Conservation (phyloP, 176 grass and related monocot species). For the Zea luxurians region DNA sequence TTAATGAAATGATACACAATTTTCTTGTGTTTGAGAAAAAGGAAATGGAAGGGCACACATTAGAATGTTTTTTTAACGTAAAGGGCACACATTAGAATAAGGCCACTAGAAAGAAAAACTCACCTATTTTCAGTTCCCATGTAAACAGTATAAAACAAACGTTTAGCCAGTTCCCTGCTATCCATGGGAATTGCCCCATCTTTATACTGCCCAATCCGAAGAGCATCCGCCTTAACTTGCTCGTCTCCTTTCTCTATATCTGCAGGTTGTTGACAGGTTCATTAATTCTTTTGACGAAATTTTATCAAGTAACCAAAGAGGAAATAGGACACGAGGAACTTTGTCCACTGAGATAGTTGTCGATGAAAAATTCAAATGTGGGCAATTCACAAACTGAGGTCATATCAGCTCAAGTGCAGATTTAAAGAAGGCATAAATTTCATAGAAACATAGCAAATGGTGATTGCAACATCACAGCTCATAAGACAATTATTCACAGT, state of each 20-base stretch:
- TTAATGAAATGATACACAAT: neutral
- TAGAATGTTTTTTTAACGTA: neutral
- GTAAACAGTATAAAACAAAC: constrained; percentile 93
- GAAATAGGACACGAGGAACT: neutral
- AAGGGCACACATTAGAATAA: neutral
- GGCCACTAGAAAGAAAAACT: constrained; percentile 21
- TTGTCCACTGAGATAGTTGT: neutral
- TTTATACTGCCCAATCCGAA: constrained; percentile 86
- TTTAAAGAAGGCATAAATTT: neutral
- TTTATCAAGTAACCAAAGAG: neutral
- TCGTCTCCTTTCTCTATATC: constrained; percentile 97
- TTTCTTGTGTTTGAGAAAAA: neutral
- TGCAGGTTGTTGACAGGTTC: constrained; percentile 39
- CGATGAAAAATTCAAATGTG: neutral
- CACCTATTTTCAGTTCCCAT: constrained; percentile 98
- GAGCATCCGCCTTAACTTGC: constrained; percentile 85
- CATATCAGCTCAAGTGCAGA: constrained; percentile 6
- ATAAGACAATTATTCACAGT: constrained; percentile 5
- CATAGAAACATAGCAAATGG: neutral
- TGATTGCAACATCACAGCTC: neutral
- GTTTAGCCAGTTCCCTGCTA: constrained; percentile 71
- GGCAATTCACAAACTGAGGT: neutral
- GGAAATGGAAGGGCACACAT: neutral
- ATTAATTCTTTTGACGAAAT: constrained; percentile 2
- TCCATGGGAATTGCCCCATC: constrained; percentile 76